These are phyloP conservation scores for Phytophthora podocarpi DNA, from an alignment of 352 stramenopile genomes.

Conservation along the genomic window DNA sequence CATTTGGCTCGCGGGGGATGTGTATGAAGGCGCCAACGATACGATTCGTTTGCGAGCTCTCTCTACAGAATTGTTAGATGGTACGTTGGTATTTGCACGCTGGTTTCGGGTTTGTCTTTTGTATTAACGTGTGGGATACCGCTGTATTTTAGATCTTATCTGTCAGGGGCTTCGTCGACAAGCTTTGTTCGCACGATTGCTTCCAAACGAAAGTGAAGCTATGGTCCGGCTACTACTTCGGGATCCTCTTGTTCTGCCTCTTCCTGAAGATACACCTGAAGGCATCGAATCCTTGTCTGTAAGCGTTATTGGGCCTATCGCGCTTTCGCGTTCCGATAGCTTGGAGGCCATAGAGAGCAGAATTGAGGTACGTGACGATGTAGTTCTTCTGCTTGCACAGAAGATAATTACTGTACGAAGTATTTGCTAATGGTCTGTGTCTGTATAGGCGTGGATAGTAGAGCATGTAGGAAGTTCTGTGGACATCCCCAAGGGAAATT, in stretches of 20 bases:
- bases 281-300: slow-evolving; percentile 19
- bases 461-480: slow-evolving; percentile 45
- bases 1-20: slow-evolving; percentile 45
- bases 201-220: slow-evolving; percentile 49
- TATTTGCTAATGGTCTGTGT: background rate
- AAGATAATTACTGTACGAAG: no score
- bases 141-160: slow-evolving; percentile 45
- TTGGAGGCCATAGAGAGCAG: slow-evolving; percentile 63
- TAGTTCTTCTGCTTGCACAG: no score
- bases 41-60: slow-evolving; percentile 47
- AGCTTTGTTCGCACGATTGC: slow-evolving; percentile 47
- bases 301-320: slow-evolving; percentile 48
- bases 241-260: slow-evolving; percentile 44
- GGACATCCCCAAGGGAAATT: slow-evolving; percentile 41
- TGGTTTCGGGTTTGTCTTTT: background rate
- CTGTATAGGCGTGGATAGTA: slow-evolving; percentile 44
- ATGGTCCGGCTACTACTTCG: slow-evolving; percentile 56
- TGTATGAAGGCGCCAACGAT: slow-evolving; percentile 50
- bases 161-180: slow-evolving; percentile 48
- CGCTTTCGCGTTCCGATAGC: slow-evolving; percentile 54
- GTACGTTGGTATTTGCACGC: slow-evolving; percentile 24
- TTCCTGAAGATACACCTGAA: slow-evolving; percentile 15
- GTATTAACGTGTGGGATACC: background rate
- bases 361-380: slow-evolving; percentile 40
- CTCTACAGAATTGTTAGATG: slow-evolving; percentile 47